Conservation (phyloP, 495 filamentous ascomycete species). For the Xylaria castorea region DNA sequence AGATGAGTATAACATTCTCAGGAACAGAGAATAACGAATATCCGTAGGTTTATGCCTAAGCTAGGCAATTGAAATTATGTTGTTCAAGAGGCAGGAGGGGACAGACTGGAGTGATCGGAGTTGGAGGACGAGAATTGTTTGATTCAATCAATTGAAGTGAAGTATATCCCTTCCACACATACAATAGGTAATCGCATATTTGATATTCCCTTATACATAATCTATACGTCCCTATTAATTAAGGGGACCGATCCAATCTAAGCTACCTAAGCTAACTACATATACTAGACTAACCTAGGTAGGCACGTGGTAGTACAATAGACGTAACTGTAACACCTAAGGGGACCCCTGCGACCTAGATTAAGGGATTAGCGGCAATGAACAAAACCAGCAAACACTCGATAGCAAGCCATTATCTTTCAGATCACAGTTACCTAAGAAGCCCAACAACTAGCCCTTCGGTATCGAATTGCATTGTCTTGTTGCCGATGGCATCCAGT, state of each 20-base stretch:
- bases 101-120: too few species aligned
- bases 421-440: background rate
- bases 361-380: background rate
- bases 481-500: background rate
- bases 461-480: background rate
- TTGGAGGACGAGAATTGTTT: background rate
- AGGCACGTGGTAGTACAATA: background rate
- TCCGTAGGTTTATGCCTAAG: background rate
- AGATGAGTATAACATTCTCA: background rate
- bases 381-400: slow-evolving; percentile 8
- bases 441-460: background rate
- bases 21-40: background rate
- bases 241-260: too few species aligned
- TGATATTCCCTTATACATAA: background rate
- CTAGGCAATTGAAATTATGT: background rate
- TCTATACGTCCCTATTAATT: too few species aligned
- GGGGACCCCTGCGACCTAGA: background rate
- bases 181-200: background rate
- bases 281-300: background rate
- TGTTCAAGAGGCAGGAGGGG: background rate
- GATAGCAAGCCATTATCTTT: background rate
- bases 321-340: slow-evolving; percentile 1
- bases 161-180: background rate
- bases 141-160: background rate
- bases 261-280: too few species aligned